These are phyloP conservation scores for Boletus sp. DNA, from an alignment of 768 basidiomycete genomes.

Conservation along the genomic window DNA sequence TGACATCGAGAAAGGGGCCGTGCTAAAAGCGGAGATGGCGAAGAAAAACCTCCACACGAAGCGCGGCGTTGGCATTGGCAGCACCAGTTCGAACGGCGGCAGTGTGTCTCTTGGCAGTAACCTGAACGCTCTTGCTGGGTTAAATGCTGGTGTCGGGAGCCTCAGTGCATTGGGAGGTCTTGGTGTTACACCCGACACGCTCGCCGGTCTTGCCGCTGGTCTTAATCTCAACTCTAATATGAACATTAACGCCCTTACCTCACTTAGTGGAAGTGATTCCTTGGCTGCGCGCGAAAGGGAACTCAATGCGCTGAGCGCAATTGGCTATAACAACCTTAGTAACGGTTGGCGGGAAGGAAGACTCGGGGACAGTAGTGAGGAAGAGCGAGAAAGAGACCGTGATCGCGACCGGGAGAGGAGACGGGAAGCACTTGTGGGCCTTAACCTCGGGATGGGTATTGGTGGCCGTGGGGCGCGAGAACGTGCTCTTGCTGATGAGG, in stretches of 20 bases:
- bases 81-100: slow-evolving; percentile 28
- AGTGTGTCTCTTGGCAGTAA: slow-evolving; percentile 27
- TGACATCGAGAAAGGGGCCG: slow-evolving; percentile 88
- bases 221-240: slow-evolving; percentile 29
- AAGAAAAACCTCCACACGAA: slow-evolving; percentile 99
- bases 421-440: slow-evolving; percentile 41
- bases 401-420: slow-evolving; percentile 42
- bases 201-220: slow-evolving; percentile 28
- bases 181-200: slow-evolving; percentile 27
- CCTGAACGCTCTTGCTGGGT: slow-evolving; percentile 20
- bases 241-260: slow-evolving; percentile 25
- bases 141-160: slow-evolving; percentile 27
- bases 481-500: slow-evolving; percentile 58
- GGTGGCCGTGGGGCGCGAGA: slow-evolving; percentile 55
- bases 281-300: slow-evolving; percentile 47
- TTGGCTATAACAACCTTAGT: slow-evolving; percentile 39
- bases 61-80: slow-evolving; percentile 74
- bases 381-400: slow-evolving; percentile 46
- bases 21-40: slow-evolving; percentile 98
- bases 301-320: slow-evolving; percentile 42
- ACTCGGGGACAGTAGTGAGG: slow-evolving; percentile 31
- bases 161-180: slow-evolving; percentile 25
- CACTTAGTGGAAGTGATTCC: slow-evolving; percentile 23
- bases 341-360: slow-evolving; percentile 37
- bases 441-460: slow-evolving; percentile 31